phyloP scores from a whole-genome alignment of 202 grass and related monocot genomes.

The Schoenoplectus tabernaemontani region DNA sequence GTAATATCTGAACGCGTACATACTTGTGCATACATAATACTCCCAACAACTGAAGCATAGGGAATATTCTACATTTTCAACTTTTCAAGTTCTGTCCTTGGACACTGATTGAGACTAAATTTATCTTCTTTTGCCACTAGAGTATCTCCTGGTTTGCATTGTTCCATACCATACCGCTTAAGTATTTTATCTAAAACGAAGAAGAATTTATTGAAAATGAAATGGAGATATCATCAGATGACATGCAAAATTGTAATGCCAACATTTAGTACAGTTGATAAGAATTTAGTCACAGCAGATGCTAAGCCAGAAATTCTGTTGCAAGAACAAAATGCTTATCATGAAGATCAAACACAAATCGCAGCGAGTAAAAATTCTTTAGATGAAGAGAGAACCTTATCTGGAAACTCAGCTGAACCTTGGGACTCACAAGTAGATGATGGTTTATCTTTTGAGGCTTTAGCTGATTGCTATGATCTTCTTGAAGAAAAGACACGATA shows the following conservation, averaged over 20 bases:
- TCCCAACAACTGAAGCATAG: too few species aligned
- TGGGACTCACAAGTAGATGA: not conserved
- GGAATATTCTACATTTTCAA: too few species aligned
- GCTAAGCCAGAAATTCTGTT: not conserved
- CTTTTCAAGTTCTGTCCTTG: too few species aligned
- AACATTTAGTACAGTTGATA: constrained; percentile 10
- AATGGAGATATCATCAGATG: constrained; percentile 6
- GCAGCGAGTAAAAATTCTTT: not conserved
- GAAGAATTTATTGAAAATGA: constrained; percentile 22
- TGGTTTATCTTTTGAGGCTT: not conserved
- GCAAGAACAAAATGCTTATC: not conserved
- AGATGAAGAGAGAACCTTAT: constrained; percentile 9
- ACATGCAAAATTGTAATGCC: constrained; percentile 21
- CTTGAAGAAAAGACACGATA: not conserved
- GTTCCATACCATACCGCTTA: not conserved
- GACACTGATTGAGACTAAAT: too few species aligned
- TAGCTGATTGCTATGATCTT: not conserved
- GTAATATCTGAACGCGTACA: too few species aligned
- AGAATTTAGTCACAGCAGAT: not conserved
- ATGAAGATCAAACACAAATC: not conserved
- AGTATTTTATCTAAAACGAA: not conserved
- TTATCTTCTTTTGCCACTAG: too few species aligned
- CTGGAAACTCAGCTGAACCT: not conserved
- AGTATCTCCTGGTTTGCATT: not conserved
- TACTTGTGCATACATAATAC: too few species aligned